phyloP scores from a whole-genome alignment of 2,329 filamentous ascomycete genomes.

The Hypocreales sp. region DNA sequence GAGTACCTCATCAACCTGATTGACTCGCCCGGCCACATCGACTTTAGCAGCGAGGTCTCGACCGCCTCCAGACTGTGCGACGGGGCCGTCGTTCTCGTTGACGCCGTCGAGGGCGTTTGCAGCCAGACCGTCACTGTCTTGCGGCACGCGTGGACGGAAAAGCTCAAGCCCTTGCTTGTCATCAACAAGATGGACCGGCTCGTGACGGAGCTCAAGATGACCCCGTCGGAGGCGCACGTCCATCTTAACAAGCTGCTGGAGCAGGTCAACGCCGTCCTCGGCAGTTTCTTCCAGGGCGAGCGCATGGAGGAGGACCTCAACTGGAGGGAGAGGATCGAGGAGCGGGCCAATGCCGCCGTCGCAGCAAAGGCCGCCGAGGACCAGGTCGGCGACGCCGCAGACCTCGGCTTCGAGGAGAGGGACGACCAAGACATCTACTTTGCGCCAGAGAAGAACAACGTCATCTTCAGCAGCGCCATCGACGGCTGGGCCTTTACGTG shows the following conservation, averaged over 20 bases:
- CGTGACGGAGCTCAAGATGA: slow-evolving; percentile 90
- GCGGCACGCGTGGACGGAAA: slow-evolving; percentile 88
- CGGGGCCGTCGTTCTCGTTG: slow-evolving; percentile 84
- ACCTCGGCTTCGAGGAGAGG: slow-evolving; percentile 66
- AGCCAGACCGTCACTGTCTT: slow-evolving; percentile 96
- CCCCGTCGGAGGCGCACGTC: slow-evolving; percentile 71
- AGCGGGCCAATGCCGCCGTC: slow-evolving; percentile 58
- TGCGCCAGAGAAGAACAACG: slow-evolving; percentile 94
- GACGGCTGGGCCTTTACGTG: slow-evolving; percentile 99
- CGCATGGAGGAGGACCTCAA: slow-evolving; percentile 96
- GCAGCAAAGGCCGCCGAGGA: slow-evolving; percentile 39
- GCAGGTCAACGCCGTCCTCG: slow-evolving; percentile 92
- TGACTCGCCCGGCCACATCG: slow-evolving; percentile 94
- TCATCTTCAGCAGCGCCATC: slow-evolving; percentile 94
- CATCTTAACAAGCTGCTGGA: slow-evolving; percentile 83
- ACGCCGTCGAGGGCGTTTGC: slow-evolving; percentile 95
- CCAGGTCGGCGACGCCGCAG: slow-evolving; percentile 37
- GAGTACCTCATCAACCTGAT: slow-evolving; percentile 97
- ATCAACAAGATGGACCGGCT: slow-evolving; percentile 98
- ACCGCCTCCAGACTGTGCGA: slow-evolving; percentile 90
- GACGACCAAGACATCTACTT: slow-evolving; percentile 98
- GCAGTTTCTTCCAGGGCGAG: slow-evolving; percentile 95
- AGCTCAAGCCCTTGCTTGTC: slow-evolving; percentile 83
- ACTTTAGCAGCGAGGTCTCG: slow-evolving; percentile 96
- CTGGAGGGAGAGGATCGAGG: slow-evolving; percentile 88